phyloP scores from a whole-genome alignment of 176 grass and related monocot species.

The Zea mays region DNA sequence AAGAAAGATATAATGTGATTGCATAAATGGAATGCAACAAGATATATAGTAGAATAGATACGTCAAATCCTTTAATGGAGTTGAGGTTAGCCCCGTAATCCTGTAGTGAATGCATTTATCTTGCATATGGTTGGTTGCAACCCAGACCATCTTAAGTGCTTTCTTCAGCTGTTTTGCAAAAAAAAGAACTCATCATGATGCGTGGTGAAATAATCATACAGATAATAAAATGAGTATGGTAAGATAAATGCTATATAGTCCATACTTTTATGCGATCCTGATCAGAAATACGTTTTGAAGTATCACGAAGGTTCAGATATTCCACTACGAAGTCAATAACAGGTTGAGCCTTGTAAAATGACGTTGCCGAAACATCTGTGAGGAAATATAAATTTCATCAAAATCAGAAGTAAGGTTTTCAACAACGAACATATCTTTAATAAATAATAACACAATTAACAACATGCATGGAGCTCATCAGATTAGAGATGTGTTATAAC shows the following conservation, averaged over 20 bases:
- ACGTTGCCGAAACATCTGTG: constrained; percentile 72
- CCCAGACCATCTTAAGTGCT: constrained; percentile 57
- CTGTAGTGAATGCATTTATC: constrained; percentile 52
- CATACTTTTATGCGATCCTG: constrained; percentile 51
- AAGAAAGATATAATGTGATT: neutral
- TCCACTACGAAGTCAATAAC: constrained; percentile 46
- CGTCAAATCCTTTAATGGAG: constrained; percentile 52
- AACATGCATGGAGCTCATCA: neutral
- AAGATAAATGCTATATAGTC: neutral
- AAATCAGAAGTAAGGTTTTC: neutral
- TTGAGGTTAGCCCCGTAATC: constrained; percentile 56
- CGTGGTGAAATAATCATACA: neutral
- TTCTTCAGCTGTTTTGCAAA: constrained; percentile 61
- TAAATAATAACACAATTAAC: neutral
- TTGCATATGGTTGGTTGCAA: constrained; percentile 50
- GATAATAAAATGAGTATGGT: neutral
- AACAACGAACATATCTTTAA: neutral
- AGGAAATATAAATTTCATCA: neutral
- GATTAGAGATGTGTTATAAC: neutral
- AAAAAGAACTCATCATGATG: neutral
- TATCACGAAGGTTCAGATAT: constrained; percentile 51
- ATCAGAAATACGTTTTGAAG: constrained; percentile 45
- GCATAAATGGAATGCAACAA: neutral
- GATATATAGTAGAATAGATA: constrained; percentile 17
- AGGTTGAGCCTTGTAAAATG: constrained; percentile 64